A percentile compares a stretch with the other conserved stretches of the same genome.
Evolutionary conservation across 2,329 filamentous ascomycete genomes (phyloP).

Genomic region (Colletotrichum limetticola): DNA sequence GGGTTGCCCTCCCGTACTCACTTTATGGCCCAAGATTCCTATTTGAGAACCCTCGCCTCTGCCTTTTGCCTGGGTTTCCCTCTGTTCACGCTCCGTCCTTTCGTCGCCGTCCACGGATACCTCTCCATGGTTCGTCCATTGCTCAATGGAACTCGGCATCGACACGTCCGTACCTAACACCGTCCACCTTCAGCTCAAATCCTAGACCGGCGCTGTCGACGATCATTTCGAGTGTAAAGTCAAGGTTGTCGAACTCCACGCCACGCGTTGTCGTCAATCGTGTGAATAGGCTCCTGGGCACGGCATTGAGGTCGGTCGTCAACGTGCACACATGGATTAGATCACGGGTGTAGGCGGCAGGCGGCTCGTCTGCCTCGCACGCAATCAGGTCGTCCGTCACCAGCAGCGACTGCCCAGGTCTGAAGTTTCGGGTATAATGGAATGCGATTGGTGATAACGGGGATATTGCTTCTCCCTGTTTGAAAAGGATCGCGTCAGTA

Average conservation of each 20-base stretch:
- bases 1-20: not conserved
- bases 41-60: not conserved
- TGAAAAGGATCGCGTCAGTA: not conserved
- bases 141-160: constrained; percentile 79
- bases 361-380: constrained; percentile 76
- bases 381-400: constrained; percentile 86
- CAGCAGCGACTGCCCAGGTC: constrained; percentile 78
- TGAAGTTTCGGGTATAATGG: constrained; percentile 88
- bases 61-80: not conserved
- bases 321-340: constrained; percentile 81
- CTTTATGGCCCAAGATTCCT: constrained; percentile 14
- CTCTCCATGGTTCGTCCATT: not conserved
- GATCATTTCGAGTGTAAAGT: constrained; percentile 86
- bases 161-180: constrained; percentile 79
- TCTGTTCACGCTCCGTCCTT: constrained; percentile 4
- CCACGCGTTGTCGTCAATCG: constrained; percentile 81
- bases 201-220: constrained; percentile 81
- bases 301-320: constrained; percentile 81
- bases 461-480: constrained; percentile 77
- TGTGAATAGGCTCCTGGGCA: constrained; percentile 79
- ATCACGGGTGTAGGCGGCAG: constrained; percentile 67
- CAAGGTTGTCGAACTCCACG: constrained; percentile 83
- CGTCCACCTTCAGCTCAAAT: constrained; percentile 84
- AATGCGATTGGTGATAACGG: constrained; percentile 81
- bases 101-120: not conserved